These are phyloP conservation scores for Amaranthus hypochondriacus DNA, from an alignment of 148 eudicot species.

Conservation along the genomic window DNA sequence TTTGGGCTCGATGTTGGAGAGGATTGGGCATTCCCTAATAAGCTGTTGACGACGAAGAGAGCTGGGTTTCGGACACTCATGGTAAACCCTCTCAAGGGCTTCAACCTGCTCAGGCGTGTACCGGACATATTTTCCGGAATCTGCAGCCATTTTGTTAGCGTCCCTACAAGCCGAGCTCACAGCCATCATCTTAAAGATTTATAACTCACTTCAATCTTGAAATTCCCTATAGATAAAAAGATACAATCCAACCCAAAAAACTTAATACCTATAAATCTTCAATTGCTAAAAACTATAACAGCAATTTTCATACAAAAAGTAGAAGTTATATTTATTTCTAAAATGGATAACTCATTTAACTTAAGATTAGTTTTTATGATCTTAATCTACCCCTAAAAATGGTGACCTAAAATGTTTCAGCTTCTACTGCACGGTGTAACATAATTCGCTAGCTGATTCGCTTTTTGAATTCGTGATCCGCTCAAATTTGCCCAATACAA, in stretches of 20 bases:
- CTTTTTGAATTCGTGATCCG: no score
- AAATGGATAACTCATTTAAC: background rate
- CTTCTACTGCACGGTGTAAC: background rate
- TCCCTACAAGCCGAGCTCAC: conserved; percentile 64
- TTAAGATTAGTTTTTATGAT: background rate
- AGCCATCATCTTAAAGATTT: conserved; percentile 48
- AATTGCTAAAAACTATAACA: background rate
- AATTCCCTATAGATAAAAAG: conserved; percentile 10
- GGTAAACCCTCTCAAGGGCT: conserved; percentile 84
- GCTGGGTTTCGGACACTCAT: conserved; percentile 87
- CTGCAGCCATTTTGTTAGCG: conserved; percentile 47
- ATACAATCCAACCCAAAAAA: background rate
- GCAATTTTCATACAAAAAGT: no score
- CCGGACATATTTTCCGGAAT: conserved; percentile 79
- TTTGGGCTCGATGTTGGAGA: conserved; percentile 81
- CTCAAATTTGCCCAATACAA: background rate
- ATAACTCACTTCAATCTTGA: conserved; percentile 23
- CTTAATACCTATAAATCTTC: background rate
- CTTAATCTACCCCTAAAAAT: background rate
- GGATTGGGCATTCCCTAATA: conserved; percentile 81
- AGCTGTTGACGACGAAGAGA: conserved; percentile 89
- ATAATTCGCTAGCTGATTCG: no score
- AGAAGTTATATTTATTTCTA: background rate
- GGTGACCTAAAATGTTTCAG: background rate
- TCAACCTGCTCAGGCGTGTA: conserved; percentile 95